Evolutionary conservation across 2,329 filamentous ascomycete species (phyloP), one percentile per base, ranked within the genome.

Genomic region (Colletotrichum sp.): DNA sequence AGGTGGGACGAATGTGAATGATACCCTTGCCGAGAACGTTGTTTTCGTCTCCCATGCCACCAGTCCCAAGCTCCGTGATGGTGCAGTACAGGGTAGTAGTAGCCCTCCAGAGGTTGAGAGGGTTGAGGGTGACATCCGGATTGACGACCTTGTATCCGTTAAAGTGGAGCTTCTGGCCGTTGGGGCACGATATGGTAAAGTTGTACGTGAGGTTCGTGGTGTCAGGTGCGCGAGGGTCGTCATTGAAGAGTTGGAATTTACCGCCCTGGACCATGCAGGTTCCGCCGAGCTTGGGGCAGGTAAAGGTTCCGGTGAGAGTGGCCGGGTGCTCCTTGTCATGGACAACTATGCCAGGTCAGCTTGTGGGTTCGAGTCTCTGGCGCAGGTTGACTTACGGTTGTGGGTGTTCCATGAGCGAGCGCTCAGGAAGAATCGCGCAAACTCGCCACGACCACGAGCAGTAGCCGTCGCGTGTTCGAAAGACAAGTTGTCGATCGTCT

Each of bases 111-210:
- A 94, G 90, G 75, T 89, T 86, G 48, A 85, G 78, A 1, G 90
- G 88, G 5, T 89, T 88, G 39, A 93, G 85, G 2, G 91, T 90
- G 1, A 91, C 89, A 0, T 89, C 90, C 8, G 92, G 89, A 81
- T 93, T 89, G 59, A 93, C 88, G 3, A 91, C 85, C 82, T 93
- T 93, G 83, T 89, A 91, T 0, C 91, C 92, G 76, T 92, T 87
- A 80, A 94, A 91, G 75, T 90, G 89, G 62, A 92, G 86, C 60
- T 84, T 84, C 62, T 86, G 84, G 16, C 90, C 90, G 75, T 90
- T 84, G 7, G 88, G 85, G 6, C 90, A 90, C 26, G 85, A 85
- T 86, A 93, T 89, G 78, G 90, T 89, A 75, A 93, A 91, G 79
- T 92, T 88, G 80, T 94, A 94, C 0, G 88, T 89, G n/a, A 94